Base-by-base conservation (phyloP, 345 rosid species). In the Hibiscus trionum region DNA sequence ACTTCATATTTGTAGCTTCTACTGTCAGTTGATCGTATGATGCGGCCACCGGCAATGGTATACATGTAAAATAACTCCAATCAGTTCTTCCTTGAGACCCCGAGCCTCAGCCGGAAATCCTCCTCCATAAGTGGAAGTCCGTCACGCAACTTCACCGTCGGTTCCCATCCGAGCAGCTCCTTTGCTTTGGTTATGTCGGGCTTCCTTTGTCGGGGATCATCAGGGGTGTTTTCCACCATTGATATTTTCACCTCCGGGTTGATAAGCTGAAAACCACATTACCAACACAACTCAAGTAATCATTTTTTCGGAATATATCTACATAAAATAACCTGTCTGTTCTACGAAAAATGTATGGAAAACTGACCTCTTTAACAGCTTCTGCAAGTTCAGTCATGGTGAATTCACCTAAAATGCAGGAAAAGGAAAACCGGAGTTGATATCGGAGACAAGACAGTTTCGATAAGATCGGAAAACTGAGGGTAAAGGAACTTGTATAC, bases 101-200 rank as follows among this genome's bases (percentile, higher is more conserved):
- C 86, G 53, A 94, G 97, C 85, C 98, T 90, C 77, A 39, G 79
- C 42, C 97, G 77, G 80, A 94, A 91, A 84, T 94, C 98, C 7
- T 86, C 91, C 85, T 94, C 98, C 98, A 94, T 94, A 14, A 87
- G 88, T 2, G 96, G 95, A 79, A 91, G 97, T 6, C 97, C 97
- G 53, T 94, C 95, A 0, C 91, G 85, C 67, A 94, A 79, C 81
- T 91, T 91, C 58, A 94, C 80, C 81, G 80, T 91, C 6, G 98
- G 96, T 78, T 91, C 93, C 97, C 98, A 94, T 64, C 95, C 91
- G 1, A 94, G 88, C 77, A 90, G 78, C 78, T 91, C 85, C 65
- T 81, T 90, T 24, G 97, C 98, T 80, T 85, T 94, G 64, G 85
- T 81, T 77, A 91, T 94, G 73, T 85, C 90, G 1, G 97, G 98